Percentiles rank a stretch among this genome's conserved stretches.
Evolutionary conservation across 805 yeast species (phyloP).

Genomic region (Grigorovia jiainica): DNA sequence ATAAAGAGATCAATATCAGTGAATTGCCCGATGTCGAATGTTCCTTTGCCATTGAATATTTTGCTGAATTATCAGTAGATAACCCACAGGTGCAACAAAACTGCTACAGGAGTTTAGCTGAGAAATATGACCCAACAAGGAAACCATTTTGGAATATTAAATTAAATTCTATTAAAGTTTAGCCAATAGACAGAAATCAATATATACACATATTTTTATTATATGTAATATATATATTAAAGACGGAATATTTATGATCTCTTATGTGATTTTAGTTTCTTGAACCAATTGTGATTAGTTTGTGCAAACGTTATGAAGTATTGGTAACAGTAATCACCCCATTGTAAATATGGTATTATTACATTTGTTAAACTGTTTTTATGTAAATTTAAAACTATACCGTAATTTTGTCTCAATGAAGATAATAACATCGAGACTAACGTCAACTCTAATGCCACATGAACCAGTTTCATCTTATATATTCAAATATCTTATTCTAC

Average conservation of each 20-base stretch:
- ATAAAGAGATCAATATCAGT: conserved; percentile 7
- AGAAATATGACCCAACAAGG: conserved; percentile 53
- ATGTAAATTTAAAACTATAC: conserved; percentile 37
- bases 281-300: too few relatives aligned
- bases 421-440: conserved; percentile 75
- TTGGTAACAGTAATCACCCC: conserved; percentile 58
- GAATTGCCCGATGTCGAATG: conserved; percentile 32
- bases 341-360: conserved; percentile 42
- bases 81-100: conserved; percentile 31
- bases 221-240: too few relatives aligned
- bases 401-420: conserved; percentile 77
- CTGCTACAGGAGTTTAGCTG: conserved; percentile 43
- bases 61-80: conserved; percentile 34
- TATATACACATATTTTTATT: background rate
- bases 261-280: too few relatives aligned
- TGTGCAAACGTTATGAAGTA: too few relatives aligned
- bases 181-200: too few relatives aligned
- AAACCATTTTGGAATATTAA: conserved; percentile 51
- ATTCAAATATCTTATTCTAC: background rate
- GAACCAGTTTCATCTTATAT: conserved; percentile 30
- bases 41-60: conserved; percentile 53
- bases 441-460: conserved; percentile 68
- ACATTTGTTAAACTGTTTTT: conserved; percentile 35
- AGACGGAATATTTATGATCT: too few relatives aligned
- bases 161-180: background rate